Evolutionary conservation across 2,329 filamentous ascomycete species (phyloP), one percentile per base, ranked within the genome.

Genomic region (Diaporthe australafricana): DNA sequence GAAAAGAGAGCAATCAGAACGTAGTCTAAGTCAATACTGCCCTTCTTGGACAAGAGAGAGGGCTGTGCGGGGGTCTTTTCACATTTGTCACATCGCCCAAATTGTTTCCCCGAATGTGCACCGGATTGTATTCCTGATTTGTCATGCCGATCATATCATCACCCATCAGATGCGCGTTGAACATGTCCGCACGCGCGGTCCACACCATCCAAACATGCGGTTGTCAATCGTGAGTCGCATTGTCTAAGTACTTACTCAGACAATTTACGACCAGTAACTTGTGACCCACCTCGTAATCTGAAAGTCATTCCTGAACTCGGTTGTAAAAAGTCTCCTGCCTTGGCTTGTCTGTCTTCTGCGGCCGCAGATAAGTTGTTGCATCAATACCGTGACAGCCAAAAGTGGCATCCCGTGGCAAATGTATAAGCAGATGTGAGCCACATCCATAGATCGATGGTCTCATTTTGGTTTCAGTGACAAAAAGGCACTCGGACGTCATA

Each of bases 331-430:
- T 5, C 80, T 80, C 30, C 81, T 82, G 4, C 84, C 86, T 1
- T 83, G 84, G 70, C 82, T 88, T 63, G 82, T 87, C 3, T 89
- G 82, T 87, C 3, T 89, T 85, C 75, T 77, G 80, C 20, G 86
- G 2, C 56, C 16, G 38, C 38, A 30, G 14, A 30, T 45, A 25
- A 6, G 5, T 45, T 16, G 11, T 12, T 27, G 27, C 16, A 5
- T 5, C 14, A 14, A 5, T n/a, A 45, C 30, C 16, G 45, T n/a
- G n/a, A 45, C 47, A 47, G 40, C 40, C 25, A 27, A 32, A 22
- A 11, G 11, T 32, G 14, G 32, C 20, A 20, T 38, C 25, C 16
- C 35, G 48, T 32, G 50, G 40, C 53, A 42, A 69, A 20, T 16
- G 17, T 30, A 40, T 11, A 11, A n/a, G 20, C 8, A 5, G 11